Percentiles rank a stretch among this genome's conserved stretches.
phyloP scores from a whole-genome alignment of 805 yeast genomes.

The Saccharomycodes ludwigii region DNA sequence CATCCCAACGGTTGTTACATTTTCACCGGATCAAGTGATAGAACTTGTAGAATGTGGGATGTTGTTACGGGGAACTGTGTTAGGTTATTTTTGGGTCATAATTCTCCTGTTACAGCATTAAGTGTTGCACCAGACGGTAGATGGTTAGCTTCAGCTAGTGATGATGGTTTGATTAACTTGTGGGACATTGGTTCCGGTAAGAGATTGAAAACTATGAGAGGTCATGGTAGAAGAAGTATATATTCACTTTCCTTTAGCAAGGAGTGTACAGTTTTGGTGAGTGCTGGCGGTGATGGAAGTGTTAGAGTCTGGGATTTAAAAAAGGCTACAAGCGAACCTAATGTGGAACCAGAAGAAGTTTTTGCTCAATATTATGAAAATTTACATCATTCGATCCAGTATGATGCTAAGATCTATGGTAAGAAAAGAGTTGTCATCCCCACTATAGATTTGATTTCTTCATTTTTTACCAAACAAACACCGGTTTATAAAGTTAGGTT shows the following conservation, averaged over 20 bases:
- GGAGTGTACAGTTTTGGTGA: constrained; percentile 81
- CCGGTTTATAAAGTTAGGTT: constrained; percentile 90
- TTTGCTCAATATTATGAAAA: constrained; percentile 26
- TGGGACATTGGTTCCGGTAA: constrained; percentile 95
- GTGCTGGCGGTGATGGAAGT: constrained; percentile 86
- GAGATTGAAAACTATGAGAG: constrained; percentile 79
- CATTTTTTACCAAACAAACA: constrained; percentile 85
- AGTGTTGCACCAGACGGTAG: constrained; percentile 96
- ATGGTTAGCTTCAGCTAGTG: constrained; percentile 92
- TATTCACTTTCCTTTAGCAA: constrained; percentile 74
- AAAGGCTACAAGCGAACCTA: constrained; percentile 68
- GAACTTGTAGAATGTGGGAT: constrained; percentile 98
- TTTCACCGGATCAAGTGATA: constrained; percentile 90
- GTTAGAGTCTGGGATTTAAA: constrained; percentile 95
- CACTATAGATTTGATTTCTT: constrained; percentile 82
- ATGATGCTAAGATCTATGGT: constrained; percentile 34
- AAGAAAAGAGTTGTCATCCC: constrained; percentile 65
- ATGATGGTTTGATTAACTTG: constrained; percentile 73
- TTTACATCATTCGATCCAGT: constrained; percentile 17
- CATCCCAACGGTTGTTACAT: constrained; percentile 95
- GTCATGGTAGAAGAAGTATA: constrained; percentile 82
- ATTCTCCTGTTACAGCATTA: constrained; percentile 73
- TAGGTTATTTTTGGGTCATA: constrained; percentile 84
- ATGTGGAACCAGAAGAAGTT: constrained; percentile 66
- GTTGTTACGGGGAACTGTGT: constrained; percentile 79